Conservation (phyloP, 164 flowering plant genomes). For the Litsea cubeba region DNA sequence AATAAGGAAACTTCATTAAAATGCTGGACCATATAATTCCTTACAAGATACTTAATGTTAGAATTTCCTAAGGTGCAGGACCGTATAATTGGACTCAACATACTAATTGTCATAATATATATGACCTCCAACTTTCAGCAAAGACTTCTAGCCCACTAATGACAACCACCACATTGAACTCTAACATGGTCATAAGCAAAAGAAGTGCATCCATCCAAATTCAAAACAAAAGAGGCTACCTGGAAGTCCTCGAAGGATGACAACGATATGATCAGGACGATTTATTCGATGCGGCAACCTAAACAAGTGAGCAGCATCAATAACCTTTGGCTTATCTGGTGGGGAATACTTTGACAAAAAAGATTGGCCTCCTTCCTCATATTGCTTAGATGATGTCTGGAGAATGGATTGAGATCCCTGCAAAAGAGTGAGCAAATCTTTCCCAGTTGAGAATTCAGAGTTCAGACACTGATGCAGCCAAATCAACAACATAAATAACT, state of each 20-base stretch:
- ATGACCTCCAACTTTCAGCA: not conserved
- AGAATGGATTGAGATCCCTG: slow-evolving; percentile 29
- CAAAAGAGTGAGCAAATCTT: not conserved
- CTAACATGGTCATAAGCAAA: not conserved
- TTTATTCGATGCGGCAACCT: slow-evolving; percentile 63
- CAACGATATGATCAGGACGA: slow-evolving; percentile 86
- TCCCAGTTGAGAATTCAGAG: not conserved
- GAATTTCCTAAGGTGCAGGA: not conserved
- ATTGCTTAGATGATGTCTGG: slow-evolving; percentile 22
- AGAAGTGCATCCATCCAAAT: not conserved
- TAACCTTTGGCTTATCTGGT: slow-evolving; percentile 47
- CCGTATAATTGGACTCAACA: not conserved
- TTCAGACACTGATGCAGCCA: not conserved
- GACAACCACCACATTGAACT: not conserved
- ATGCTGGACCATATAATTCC: not conserved
- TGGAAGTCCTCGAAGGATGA: slow-evolving; percentile 97
- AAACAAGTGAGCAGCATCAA: slow-evolving; percentile 73
- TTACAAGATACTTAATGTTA: not conserved
- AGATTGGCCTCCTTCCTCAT: slow-evolving; percentile 26
- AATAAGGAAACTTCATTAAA: not conserved
- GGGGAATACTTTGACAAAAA: slow-evolving; percentile 25
- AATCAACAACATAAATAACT: not conserved
- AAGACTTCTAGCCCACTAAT: not conserved
- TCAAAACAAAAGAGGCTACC: slow-evolving; percentile 36
- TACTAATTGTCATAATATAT: not conserved